Conservation (phyloP, 345 rosid genomes). For the Eucalyptus sideroxylon region DNA sequence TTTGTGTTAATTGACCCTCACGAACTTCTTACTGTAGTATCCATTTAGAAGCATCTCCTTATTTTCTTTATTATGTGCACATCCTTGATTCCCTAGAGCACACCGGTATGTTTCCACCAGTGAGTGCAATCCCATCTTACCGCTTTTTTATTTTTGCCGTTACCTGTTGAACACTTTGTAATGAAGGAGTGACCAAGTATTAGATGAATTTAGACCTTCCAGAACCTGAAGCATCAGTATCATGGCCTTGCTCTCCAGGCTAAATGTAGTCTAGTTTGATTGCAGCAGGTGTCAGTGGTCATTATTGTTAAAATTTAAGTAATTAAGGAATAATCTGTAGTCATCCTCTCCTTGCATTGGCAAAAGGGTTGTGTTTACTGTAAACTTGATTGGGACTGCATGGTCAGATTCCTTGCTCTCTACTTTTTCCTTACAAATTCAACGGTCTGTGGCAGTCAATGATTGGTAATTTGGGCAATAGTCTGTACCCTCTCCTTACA, state of each 20-base stretch:
- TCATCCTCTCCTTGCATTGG: not conserved
- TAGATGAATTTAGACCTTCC: not conserved
- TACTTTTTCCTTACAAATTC: not conserved
- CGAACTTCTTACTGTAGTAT: not conserved
- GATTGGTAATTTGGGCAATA: not conserved
- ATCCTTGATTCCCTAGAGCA: not conserved
- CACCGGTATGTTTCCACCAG: not conserved
- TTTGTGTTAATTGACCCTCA: not conserved
- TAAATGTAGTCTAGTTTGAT: not conserved
- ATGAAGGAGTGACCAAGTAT: not conserved
- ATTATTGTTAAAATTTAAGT: not conserved
- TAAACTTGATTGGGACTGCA: not conserved
- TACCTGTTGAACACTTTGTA: not conserved
- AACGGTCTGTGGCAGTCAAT: not conserved
- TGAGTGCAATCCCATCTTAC: not conserved
- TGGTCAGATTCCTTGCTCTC: not conserved
- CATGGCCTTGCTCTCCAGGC: not conserved
- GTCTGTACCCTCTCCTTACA: not conserved
- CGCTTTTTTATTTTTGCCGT: not conserved
- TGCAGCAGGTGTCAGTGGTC: not conserved
- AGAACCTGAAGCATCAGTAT: not conserved
- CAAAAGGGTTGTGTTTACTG: not conserved
- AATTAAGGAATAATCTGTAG: not conserved
- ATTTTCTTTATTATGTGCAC: not conserved
- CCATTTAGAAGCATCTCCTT: not conserved